Percentiles rank a stretch among this genome's conserved stretches.
Conservation (phyloP, 1,284 basidiomycete genomes). For the Salmacisia buchloeana region DNA sequence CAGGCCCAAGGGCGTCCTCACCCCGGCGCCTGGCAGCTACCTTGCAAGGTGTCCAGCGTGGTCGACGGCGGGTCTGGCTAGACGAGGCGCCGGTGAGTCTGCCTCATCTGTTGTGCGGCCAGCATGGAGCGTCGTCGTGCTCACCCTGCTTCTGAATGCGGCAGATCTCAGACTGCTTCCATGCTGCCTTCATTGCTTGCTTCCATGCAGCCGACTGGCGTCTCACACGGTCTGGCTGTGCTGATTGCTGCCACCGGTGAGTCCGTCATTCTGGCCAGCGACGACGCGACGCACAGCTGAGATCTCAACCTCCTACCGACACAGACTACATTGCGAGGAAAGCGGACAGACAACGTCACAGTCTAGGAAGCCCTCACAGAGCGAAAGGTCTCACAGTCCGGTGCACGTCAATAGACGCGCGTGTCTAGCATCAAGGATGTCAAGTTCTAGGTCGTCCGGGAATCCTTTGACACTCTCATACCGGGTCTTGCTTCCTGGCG, state of each 20-base stretch:
- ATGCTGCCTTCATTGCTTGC: too few relatives aligned
- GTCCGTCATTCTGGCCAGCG: conserved; percentile 53
- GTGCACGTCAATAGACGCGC: conserved; percentile 77
- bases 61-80: conserved; percentile 64
- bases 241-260: conserved; percentile 63
- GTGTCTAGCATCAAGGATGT: conserved; percentile 68
- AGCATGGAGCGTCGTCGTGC: too few relatives aligned
- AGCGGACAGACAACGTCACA: conserved; percentile 63
- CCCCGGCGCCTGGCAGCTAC: conserved; percentile 73
- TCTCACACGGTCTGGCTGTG: conserved; percentile 68
- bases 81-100: conserved; percentile 50
- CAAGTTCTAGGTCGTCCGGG: conserved; percentile 73
- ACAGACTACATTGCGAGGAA: conserved; percentile 57
- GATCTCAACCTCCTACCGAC: neutral
- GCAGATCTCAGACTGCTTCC: conserved; percentile 67
- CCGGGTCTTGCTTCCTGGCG: conserved; percentile 60
- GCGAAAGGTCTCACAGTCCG: conserved; percentile 70
- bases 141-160: conserved; percentile 61
- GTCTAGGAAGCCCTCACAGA: conserved; percentile 74
- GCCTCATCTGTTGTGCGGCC: neutral
- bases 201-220: conserved; percentile 64
- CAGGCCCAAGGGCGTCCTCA: conserved; percentile 58
- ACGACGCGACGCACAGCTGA: neutral
- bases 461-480: conserved; percentile 57
- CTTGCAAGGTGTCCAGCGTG: conserved; percentile 74